Percentiles rank a stretch among this genome's conserved stretches.
These are phyloP conservation scores for Dryas drummondii DNA, from an alignment of 306 rosid species.

Conservation along the genomic window DNA sequence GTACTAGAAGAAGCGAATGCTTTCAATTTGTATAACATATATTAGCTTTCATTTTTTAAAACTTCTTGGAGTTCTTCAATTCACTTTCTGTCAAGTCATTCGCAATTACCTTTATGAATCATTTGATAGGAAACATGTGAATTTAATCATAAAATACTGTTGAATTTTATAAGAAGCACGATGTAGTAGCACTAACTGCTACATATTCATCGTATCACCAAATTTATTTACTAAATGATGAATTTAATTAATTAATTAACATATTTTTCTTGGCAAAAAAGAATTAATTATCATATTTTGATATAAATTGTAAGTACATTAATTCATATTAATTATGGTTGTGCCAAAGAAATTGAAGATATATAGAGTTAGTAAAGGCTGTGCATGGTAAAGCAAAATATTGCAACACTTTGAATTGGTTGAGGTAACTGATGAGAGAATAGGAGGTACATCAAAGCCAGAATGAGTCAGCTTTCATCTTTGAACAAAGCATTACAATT, in stretches of 20 bases:
- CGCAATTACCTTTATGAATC: neutral
- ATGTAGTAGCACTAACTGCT: no score
- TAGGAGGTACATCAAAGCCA: neutral
- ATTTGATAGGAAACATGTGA: no score
- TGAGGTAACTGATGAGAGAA: no score
- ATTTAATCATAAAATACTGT: no score
- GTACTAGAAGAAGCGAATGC: neutral
- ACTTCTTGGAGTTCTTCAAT: neutral
- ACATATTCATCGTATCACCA: no score
- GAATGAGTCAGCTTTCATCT: constrained; percentile 5
- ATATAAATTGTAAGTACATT: neutral
- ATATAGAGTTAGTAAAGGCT: neutral
- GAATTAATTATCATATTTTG: no score
- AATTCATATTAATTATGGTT: neutral
- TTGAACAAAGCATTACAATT: constrained; percentile 12
- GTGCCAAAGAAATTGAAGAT: neutral
- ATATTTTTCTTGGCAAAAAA: no score
- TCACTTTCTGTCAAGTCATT: neutral
- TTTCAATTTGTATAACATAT: neutral
- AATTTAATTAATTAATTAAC: no score
- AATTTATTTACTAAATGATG: no score
- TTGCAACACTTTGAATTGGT: neutral
- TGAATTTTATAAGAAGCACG: no score
- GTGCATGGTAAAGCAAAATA: neutral
- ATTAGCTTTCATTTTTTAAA: neutral